Base-by-base conservation (phyloP, 163 green algal genomes). In the Volvox carteri region DNA sequence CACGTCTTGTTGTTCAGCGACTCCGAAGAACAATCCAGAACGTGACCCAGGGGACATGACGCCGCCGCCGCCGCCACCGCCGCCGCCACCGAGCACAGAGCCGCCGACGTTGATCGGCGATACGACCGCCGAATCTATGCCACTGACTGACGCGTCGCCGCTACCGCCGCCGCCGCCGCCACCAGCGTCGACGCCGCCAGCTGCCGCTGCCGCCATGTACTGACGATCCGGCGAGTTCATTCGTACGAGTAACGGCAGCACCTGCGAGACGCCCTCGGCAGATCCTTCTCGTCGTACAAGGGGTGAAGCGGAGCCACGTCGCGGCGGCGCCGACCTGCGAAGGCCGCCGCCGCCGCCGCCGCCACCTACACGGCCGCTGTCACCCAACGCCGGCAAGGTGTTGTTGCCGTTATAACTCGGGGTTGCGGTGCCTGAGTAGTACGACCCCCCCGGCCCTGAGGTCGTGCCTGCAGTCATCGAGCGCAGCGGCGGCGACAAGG, bases 401-500 rank as follows among this genome's bases (percentile, higher is more conserved):
- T 28, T 44, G 23, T 56, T 86, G 78, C 50, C 60, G 23, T 86
- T 58, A 52, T 48, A 52, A n/a, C 39, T 6, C 8, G 33, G 76
- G 2, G 25, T 60, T 23, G 14, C 39, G 21, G 7, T 48, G 50
- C 50, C n/a, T n/a, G n/a, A n/a, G n/a, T n/a, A n/a, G n/a, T n/a
- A n/a, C n/a, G n/a, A n/a, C n/a, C n/a, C n/a, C n/a, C n/a, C n/a
- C n/a, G n/a, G n/a, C n/a, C n/a, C n/a, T n/a, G n/a, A n/a, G n/a
- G n/a, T n/a, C n/a, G n/a, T n/a, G n/a, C n/a, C n/a, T n/a, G n/a
- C 25, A 16, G 75, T n/a, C 75, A 7, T 30, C 46, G 48, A 28
- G 33, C 70, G 70, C 37, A 78, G 70, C 70, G 70, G 70, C 70
- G 70, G 70, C 37, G 70, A 78, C 41, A 30, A 18, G 23, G 73